These are phyloP conservation scores for Leucosporidium creatinivorum DNA, from an alignment of 768 basidiomycete genomes.

Conservation along the genomic window DNA sequence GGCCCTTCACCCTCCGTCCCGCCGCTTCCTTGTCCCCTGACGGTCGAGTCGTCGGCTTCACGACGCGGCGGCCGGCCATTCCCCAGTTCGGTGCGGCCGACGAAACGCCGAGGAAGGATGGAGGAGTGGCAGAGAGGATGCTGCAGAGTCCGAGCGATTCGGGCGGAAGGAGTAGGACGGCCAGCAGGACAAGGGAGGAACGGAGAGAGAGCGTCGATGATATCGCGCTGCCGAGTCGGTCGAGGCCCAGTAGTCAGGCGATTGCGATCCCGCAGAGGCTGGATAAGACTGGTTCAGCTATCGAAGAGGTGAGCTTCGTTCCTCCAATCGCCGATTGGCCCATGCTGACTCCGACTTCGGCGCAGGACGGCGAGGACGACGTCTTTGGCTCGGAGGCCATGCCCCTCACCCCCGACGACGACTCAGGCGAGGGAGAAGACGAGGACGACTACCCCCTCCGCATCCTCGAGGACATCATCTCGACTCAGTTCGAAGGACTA, in stretches of 20 bases:
- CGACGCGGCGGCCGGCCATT: not conserved
- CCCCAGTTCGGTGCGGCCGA: constrained; percentile 1
- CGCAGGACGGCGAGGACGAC: not conserved
- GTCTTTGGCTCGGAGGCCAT: constrained; percentile 3
- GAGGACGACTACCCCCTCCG: constrained; percentile 20
- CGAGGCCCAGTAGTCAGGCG: constrained; percentile 5
- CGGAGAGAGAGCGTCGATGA: constrained; percentile 13
- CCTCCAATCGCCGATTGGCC: not conserved
- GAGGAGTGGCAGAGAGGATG: too few relatives aligned
- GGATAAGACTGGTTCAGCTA: not conserved
- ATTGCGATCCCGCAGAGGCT: not conserved
- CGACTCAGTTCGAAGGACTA: constrained; percentile 11
- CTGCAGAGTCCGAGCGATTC: too few relatives aligned
- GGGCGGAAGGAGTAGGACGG: not conserved
- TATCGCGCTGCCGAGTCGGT: not conserved
- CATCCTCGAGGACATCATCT: constrained; percentile 23
- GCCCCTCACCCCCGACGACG: not conserved
- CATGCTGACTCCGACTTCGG: not conserved
- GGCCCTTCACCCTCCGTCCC: constrained; percentile 10
- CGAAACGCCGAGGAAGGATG: not conserved
- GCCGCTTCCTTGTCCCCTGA: not conserved
- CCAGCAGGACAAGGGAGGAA: constrained; percentile 12
- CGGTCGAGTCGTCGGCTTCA: constrained; percentile 12
- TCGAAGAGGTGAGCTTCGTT: not conserved
- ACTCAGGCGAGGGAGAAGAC: not conserved